Percentiles rank a stretch among this genome's conserved stretches.
Conservation (phyloP, 1,139 yeast species). For the Taphrina pruni region DNA sequence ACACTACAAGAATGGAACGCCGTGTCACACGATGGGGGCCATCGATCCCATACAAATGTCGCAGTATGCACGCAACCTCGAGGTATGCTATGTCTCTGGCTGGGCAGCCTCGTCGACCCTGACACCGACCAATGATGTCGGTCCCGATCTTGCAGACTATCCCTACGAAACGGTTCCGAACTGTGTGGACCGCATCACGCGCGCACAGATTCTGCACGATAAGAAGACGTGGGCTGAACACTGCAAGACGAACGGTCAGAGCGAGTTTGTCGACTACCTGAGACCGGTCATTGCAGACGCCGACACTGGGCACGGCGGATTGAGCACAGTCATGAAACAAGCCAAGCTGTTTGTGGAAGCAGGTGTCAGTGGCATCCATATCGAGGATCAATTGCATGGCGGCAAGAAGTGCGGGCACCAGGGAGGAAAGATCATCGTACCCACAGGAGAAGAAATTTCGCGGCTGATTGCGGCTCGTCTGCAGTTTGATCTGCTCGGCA, state of each 20-base stretch:
- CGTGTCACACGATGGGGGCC: conserved; percentile 66
- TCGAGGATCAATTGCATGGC: conserved; percentile 70
- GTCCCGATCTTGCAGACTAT: conserved; percentile 68
- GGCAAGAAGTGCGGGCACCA: conserved; percentile 71
- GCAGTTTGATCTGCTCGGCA: conserved; percentile 70
- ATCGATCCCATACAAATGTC: conserved; percentile 69
- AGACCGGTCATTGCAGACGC: conserved; percentile 71
- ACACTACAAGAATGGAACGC: conserved; percentile 56
- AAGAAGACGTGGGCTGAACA: conserved; percentile 57
- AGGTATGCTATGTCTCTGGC: conserved; percentile 66
- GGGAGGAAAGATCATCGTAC: conserved; percentile 68
- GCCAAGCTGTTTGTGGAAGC: conserved; percentile 68
- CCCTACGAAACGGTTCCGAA: conserved; percentile 72
- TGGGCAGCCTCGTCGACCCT: conserved; percentile 64
- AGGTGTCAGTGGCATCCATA: conserved; percentile 70
- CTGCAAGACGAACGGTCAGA: conserved; percentile 50
- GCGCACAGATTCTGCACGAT: conserved; percentile 66
- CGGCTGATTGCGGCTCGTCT: conserved; percentile 65
- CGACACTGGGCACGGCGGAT: conserved; percentile 74
- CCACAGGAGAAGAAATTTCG: conserved; percentile 64
- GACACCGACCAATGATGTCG: conserved; percentile 65
- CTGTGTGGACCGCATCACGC: conserved; percentile 65
- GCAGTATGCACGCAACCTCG: conserved; percentile 60
- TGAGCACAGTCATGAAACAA: conserved; percentile 66
- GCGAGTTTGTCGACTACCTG: conserved; percentile 56